Percentiles rank a stretch among this genome's conserved stretches.
Conservation (phyloP, 441 rosid species). For the Raphanus hybrid region DNA sequence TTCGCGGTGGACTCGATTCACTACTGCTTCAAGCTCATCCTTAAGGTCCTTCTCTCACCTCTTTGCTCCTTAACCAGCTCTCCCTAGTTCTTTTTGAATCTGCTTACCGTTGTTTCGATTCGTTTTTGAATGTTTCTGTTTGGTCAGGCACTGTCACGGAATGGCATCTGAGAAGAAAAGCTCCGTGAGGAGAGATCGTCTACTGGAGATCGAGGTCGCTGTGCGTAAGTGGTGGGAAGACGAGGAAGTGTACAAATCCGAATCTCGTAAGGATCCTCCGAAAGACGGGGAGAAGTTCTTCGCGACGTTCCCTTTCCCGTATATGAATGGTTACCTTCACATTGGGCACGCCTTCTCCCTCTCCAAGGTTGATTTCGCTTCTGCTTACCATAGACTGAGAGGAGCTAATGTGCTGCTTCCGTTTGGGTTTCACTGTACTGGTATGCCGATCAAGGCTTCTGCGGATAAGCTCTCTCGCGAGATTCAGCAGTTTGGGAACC, state of each 20-base stretch:
- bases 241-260: conserved; percentile 70
- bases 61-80: background rate
- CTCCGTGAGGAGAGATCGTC: conserved; percentile 75
- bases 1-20: conserved; percentile 28
- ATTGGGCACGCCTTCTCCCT: conserved; percentile 89
- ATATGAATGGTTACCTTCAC: conserved; percentile 92
- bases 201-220: conserved; percentile 66
- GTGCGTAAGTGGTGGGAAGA: conserved; percentile 76
- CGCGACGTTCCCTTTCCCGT: conserved; percentile 88
- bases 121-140: background rate
- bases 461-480: conserved; percentile 93
- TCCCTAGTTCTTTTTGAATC: background rate
- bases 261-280: conserved; percentile 57
- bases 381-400: conserved; percentile 78
- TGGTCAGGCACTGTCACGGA: conserved; percentile 51
- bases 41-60: conserved; percentile 18
- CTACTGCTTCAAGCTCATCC: conserved; percentile 6
- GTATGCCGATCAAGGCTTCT: conserved; percentile 96
- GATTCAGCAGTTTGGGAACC: conserved; percentile 74
- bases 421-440: conserved; percentile 89
- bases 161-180: conserved; percentile 80
- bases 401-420: conserved; percentile 90
- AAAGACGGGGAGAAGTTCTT: conserved; percentile 77
- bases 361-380: conserved; percentile 86
- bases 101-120: background rate